Conservation (phyloP, 805 yeast species). For the Monosporozyma solicola region DNA sequence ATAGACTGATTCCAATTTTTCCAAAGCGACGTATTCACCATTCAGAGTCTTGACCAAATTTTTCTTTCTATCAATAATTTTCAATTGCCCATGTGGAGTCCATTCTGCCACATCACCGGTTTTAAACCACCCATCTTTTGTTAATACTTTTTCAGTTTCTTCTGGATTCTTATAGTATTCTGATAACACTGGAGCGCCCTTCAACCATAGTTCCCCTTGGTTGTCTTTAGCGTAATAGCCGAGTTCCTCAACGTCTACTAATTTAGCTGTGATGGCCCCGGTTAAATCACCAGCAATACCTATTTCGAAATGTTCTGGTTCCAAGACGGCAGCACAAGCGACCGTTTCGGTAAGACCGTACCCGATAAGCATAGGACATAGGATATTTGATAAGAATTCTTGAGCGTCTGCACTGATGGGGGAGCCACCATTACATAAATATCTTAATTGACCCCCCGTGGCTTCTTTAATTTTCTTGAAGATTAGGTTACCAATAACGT, state of each 20-base stretch:
- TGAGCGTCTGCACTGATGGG: conserved; percentile 83
- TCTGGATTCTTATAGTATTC: conserved; percentile 77
- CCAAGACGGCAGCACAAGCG: conserved; percentile 72
- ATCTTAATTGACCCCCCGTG: conserved; percentile 81
- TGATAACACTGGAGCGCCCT: conserved; percentile 62
- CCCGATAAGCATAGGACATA: conserved; percentile 87
- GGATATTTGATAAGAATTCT: conserved; percentile 59
- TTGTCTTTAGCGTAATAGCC: conserved; percentile 83
- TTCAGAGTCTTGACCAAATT: conserved; percentile 91
- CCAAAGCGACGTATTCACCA: conserved; percentile 97
- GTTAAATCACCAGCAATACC: conserved; percentile 78
- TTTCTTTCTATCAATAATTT: conserved; percentile 88
- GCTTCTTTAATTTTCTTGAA: conserved; percentile 88
- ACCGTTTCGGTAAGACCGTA: conserved; percentile 95
- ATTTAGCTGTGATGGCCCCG: conserved; percentile 76
- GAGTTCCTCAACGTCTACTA: conserved; percentile 84
- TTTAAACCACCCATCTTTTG: conserved; percentile 86
- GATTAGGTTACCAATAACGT: conserved; percentile 52
- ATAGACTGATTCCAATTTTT: conserved; percentile 85
- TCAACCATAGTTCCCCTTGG: conserved; percentile 86
- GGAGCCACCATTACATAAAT: conserved; percentile 84
- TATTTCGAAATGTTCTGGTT: conserved; percentile 54
- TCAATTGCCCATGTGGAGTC: conserved; percentile 71
- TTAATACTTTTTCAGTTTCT: conserved; percentile 70
- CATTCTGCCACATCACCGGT: conserved; percentile 98